phyloP scores from a whole-genome alignment of 106 monocot species.

The Dactylorhiza incarnata region DNA sequence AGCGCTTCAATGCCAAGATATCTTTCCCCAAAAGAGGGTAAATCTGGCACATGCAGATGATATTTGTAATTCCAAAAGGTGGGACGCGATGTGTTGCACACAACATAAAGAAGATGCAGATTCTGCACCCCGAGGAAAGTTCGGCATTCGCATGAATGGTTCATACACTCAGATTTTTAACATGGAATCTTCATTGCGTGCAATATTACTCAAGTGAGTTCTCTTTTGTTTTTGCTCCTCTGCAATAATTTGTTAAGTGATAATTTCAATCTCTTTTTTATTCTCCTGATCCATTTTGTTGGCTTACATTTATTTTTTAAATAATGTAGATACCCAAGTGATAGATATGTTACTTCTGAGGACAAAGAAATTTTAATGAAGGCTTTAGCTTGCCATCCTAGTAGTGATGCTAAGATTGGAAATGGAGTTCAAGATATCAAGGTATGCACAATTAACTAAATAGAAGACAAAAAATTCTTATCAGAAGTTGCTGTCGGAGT shows the following conservation, averaged over 20 bases:
- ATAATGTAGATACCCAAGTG: slow-evolving; percentile 44
- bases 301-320: not conserved
- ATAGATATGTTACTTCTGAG: slow-evolving; percentile 26
- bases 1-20: not conserved
- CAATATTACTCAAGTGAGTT: slow-evolving; percentile 50
- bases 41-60: not conserved
- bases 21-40: not conserved
- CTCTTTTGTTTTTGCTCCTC: not conserved
- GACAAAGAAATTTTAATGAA: slow-evolving; percentile 41
- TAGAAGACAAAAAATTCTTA: not conserved
- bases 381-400: slow-evolving; percentile 61
- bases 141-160: not conserved
- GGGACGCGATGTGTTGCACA: not conserved
- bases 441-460: slow-evolving; percentile 21
- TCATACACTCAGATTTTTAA: slow-evolving; percentile 25
- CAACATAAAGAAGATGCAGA: not conserved
- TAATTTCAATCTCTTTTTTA: not conserved
- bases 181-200: slow-evolving; percentile 37
- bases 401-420: slow-evolving; percentile 46
- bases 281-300: not conserved
- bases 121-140: slow-evolving; percentile 7
- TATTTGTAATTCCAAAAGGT: not conserved
- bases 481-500: not conserved
- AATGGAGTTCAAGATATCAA: slow-evolving; percentile 53
- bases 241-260: not conserved